A percentile compares a stretch with the other conserved stretches of the same genome.
Conservation (phyloP, 768 basidiomycete species). For the Termitomyces sp. region DNA sequence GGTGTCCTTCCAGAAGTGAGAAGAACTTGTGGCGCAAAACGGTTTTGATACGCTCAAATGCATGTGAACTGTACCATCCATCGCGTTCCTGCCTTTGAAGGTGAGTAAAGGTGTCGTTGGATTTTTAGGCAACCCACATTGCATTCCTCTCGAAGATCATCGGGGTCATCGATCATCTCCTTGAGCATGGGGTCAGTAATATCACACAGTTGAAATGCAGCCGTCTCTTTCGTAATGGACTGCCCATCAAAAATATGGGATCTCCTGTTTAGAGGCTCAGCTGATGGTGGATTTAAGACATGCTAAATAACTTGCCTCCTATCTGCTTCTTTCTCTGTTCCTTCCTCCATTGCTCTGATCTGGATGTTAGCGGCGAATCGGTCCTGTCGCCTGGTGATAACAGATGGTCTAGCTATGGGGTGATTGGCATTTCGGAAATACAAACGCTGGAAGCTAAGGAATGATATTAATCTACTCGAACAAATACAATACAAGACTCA, state of each 20-base stretch:
- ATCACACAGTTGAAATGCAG: constrained; percentile 93
- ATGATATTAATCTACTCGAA: background rate
- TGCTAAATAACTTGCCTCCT: constrained; percentile 36
- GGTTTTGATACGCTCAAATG: constrained; percentile 80
- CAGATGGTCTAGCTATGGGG: constrained; percentile 72
- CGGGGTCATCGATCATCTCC: constrained; percentile 72
- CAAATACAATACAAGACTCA: constrained; percentile 32
- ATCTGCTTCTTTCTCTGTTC: constrained; percentile 35
- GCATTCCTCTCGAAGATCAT: constrained; percentile 66
- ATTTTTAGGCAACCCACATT: constrained; percentile 51
- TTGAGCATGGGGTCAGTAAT: constrained; percentile 83
- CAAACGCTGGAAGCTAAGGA: constrained; percentile 79
- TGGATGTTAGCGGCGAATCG: constrained; percentile 39
- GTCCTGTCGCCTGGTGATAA: constrained; percentile 66
- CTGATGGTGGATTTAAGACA: background rate
- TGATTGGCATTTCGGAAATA: constrained; percentile 89
- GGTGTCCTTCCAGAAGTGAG: constrained; percentile 67
- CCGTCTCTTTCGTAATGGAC: constrained; percentile 76
- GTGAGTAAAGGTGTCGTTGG: background rate
- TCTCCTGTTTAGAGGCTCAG: constrained; percentile 31
- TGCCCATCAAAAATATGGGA: constrained; percentile 91
- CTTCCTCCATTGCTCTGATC: constrained; percentile 35
- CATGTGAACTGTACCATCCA: constrained; percentile 82
- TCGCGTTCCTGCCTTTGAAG: constrained; percentile 60
- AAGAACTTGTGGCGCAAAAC: constrained; percentile 86